These are phyloP conservation scores for Papilionanthe hybrid DNA, from an alignment of 116 monocot genomes.

Conservation along the genomic window DNA sequence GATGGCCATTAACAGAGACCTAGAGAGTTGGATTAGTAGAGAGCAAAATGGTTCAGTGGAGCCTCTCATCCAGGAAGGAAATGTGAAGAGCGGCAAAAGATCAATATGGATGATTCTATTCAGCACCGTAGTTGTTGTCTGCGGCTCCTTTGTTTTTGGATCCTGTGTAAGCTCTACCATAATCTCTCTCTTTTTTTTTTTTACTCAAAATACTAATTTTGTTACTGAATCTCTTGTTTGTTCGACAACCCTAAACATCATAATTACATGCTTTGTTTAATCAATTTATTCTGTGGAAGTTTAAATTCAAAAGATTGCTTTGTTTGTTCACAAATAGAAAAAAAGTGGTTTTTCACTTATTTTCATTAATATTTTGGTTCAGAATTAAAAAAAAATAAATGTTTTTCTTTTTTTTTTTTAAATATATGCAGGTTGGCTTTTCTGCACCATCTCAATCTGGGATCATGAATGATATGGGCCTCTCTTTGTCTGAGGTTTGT, in stretches of 20 bases:
- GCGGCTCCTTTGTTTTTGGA: constrained; percentile 48
- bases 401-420: background rate
- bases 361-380: background rate
- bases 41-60: background rate
- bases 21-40: background rate
- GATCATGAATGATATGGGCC: constrained; percentile 42
- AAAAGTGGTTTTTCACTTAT: no score
- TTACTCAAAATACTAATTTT: background rate
- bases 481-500: constrained; percentile 50
- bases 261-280: no score
- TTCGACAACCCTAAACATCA: no score
- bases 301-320: no score
- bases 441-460: constrained; percentile 54
- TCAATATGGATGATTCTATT: constrained; percentile 27
- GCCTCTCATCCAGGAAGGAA: constrained; percentile 1
- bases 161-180: constrained; percentile 26
- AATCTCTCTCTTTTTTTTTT: background rate
- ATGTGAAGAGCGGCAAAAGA: constrained; percentile 7
- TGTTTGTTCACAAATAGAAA: no score
- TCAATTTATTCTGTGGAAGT: no score
- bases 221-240: no score
- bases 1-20: background rate
- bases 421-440: constrained; percentile 40
- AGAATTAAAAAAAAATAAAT: background rate
- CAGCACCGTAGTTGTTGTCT: constrained; percentile 39